Evolutionary conservation across 371 early-diverging fungal genomes (phyloP), one percentile per base, ranked within the genome.

Genomic region (Dichotomocladium elegans): DNA sequence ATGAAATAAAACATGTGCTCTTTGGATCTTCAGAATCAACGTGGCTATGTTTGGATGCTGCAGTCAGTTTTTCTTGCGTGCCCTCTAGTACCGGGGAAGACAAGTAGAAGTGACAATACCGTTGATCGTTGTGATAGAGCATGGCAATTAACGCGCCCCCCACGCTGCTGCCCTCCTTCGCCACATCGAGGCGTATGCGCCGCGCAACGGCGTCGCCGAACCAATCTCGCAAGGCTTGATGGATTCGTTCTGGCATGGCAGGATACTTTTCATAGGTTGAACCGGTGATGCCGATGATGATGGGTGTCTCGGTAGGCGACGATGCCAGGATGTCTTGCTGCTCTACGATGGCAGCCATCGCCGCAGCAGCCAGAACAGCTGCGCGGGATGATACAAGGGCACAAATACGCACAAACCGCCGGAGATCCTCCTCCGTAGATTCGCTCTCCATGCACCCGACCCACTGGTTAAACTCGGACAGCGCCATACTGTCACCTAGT

Each of bases 71-170:
- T n/a, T n/a, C n/a, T n/a, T n/a, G n/a, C n/a, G n/a, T n/a, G n/a
- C n/a, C n/a, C n/a, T n/a, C n/a, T n/a, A n/a, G n/a, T n/a, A n/a
- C n/a, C n/a, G n/a, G n/a, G n/a, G n/a, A n/a, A n/a, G n/a, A n/a
- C n/a, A n/a, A n/a, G n/a, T n/a, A n/a, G 37, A 37, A 0, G 21
- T 37, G n/a, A 15, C 15, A 5, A 37, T 47, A 30, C 21, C 33
- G 24, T 11, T 33, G 25, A n/a, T 19, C 30, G 31, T 27, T 33
- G n/a, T 7, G 12, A 54, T 52, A 72, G 53, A 77, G 55, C 73
- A 77, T 77, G 24, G 73, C 77, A 62, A 70, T 63, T 25, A 72
- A 59, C 14, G 77, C 73, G 47, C 69, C 77, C 30, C 77, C 77
- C 14, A 77, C 66, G 42, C 70, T 66, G 8, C 67, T 69, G 40